Percentiles rank a stretch among this genome's conserved stretches.
Evolutionary conservation across 768 basidiomycete species (phyloP).

Genomic region (Termitomyces heimii): DNA sequence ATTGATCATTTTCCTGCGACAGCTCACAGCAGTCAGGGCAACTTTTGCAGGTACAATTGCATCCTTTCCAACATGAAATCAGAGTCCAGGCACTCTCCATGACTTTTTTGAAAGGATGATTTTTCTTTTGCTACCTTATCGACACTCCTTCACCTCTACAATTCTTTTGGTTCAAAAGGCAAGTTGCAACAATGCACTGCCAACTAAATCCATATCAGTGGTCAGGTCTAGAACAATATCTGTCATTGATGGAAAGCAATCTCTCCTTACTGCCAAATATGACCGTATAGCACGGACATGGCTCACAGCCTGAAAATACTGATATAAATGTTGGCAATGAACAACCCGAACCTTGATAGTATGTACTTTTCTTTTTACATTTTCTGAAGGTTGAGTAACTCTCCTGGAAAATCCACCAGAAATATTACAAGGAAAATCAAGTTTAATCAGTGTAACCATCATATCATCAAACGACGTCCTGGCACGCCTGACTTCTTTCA

Average conservation of each 20-base stretch:
- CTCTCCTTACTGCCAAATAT: background rate
- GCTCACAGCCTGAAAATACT: too few relatives aligned
- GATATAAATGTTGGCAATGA: background rate
- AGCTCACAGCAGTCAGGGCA: too few relatives aligned
- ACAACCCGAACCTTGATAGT: background rate
- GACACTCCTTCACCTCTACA: too few relatives aligned
- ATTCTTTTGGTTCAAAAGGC: too few relatives aligned
- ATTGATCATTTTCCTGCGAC: too few relatives aligned
- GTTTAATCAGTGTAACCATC: background rate
- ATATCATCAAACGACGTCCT: background rate
- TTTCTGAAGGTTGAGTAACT: too few relatives aligned
- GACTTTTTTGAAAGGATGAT: too few relatives aligned
- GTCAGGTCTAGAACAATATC: background rate
- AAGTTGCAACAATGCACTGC: too few relatives aligned
- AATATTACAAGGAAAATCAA: background rate
- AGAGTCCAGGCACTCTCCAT: too few relatives aligned
- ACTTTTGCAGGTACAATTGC: too few relatives aligned
- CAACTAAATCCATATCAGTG: too few relatives aligned
- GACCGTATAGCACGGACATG: background rate
- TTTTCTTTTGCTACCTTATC: background rate
- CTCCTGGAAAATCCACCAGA: background rate
- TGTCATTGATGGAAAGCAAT: background rate
- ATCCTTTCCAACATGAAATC: too few relatives aligned
- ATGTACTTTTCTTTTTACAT: background rate
- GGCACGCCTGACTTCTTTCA: background rate